phyloP scores from a whole-genome alignment of 1,284 basidiomycete genomes.

The Rhodotorula sp. region DNA sequence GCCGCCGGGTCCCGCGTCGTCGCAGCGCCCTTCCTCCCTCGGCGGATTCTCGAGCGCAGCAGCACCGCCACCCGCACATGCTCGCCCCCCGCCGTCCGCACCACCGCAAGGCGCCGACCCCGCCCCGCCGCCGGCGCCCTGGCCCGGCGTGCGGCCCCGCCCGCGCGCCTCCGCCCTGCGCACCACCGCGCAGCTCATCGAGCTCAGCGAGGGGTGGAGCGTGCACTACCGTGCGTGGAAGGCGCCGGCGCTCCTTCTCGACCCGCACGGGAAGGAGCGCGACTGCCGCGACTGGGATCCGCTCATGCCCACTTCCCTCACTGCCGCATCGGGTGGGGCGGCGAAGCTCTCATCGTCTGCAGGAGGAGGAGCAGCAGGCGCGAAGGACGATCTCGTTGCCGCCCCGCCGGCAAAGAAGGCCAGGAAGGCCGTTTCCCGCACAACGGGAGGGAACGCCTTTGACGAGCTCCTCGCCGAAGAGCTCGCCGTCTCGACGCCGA shows the following conservation, averaged over 20 bases:
- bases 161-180: slow-evolving; percentile 1
- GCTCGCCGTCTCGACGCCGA: background rate
- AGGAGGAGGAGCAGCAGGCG: background rate
- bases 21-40: background rate
- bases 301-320: background rate
- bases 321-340: background rate
- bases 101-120: background rate
- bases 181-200: slow-evolving; percentile 17
- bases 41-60: too few species aligned
- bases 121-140: slow-evolving; percentile 4
- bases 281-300: background rate
- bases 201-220: slow-evolving; percentile 34
- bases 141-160: background rate
- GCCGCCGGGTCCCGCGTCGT: background rate
- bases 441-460: slow-evolving; percentile 2
- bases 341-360: background rate
- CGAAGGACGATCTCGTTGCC: background rate
- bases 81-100: too few species aligned
- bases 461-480: slow-evolving; percentile 32
- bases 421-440: background rate
- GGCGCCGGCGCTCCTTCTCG: slow-evolving; percentile 21
- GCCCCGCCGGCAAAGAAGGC: slow-evolving; percentile 12
- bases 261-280: background rate
- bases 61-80: background rate
- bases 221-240: slow-evolving; percentile 35